Conservation (phyloP, 2,329 filamentous ascomycete species). For the Sclerotinia minor region DNA sequence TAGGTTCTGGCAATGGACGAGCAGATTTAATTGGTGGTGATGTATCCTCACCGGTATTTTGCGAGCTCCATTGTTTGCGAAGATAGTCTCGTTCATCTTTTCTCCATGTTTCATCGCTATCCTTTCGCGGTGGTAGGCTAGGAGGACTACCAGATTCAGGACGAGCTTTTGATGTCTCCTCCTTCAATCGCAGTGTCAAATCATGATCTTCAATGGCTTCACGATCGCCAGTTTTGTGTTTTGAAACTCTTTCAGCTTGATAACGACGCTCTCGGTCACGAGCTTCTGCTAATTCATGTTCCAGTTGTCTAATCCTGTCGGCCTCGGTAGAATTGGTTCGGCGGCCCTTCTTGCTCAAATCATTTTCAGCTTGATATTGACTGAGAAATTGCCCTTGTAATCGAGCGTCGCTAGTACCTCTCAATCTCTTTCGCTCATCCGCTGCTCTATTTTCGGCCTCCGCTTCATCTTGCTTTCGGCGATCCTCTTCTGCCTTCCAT, state of each 20-base stretch:
- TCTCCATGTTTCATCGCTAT: conserved; percentile 50
- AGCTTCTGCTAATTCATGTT: conserved; percentile 68
- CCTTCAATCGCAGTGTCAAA: conserved; percentile 36
- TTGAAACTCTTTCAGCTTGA: conserved; percentile 58
- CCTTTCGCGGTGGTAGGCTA: conserved; percentile 34
- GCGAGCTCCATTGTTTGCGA: conserved; percentile 45
- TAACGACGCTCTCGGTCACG: conserved; percentile 67
- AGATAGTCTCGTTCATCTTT: conserved; percentile 54
- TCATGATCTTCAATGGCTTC: conserved; percentile 39
- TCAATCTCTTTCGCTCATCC: conserved; percentile 62
- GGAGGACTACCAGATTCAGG: conserved; percentile 37
- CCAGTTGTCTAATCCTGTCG: conserved; percentile 75
- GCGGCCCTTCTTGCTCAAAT: conserved; percentile 44
- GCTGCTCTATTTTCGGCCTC: conserved; percentile 68
- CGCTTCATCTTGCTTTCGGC: conserved; percentile 68
- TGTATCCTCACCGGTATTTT: conserved; percentile 30
- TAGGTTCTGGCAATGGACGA: conserved; percentile 40
- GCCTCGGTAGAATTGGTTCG: conserved; percentile 52
- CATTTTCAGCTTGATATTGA: conserved; percentile 77
- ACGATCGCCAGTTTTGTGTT: conserved; percentile 37
- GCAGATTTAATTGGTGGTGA: conserved; percentile 36
- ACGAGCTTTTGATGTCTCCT: conserved; percentile 35
- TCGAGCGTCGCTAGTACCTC: conserved; percentile 62
- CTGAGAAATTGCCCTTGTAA: conserved; percentile 82
- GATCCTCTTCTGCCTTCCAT: conserved; percentile 77